Base-by-base conservation (phyloP, 2,329 filamentous ascomycete species). In the Talaromyces funiculosus region DNA sequence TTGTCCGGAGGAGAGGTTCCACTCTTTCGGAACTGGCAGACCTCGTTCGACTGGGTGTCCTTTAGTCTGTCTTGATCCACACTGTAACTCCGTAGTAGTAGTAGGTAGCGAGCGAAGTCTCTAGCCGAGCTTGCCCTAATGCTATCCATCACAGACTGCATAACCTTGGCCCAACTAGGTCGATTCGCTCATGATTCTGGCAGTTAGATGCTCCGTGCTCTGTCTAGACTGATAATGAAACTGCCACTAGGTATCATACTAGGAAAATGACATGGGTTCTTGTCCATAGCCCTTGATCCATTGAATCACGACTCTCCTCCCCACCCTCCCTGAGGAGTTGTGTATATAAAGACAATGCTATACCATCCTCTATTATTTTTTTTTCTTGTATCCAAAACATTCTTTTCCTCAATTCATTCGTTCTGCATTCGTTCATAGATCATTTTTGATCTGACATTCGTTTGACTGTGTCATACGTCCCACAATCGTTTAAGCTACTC, bases 401-500 rank as follows among this genome's bases (percentile, higher is more conserved):
- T 16, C 22, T 26, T 38, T 24, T 24, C 22, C 20, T 38, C 33
- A 4, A n/a, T 54, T n/a, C 51, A 37, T 54, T 40, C 35, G 18
- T 40, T 54, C 33, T 54, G 9, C 16, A 24, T 40, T 54, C 33
- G 20, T 40, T 54, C 35, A 16, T 54, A 54, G 51, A 54, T 54
- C 51, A 20, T 18, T 54, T n/a, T 38, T 35, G 51, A 54, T 54
- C 51, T 38, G 51, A 54, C 51, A 54, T 40, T 54, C 51, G 14
- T 54, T 54, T 54, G 16, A 54, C 51, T 24, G 47, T 18, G 16
- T 31, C 49, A 37, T 31, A 20, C 26, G 22, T 12, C 45, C n/a
- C 10, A 24, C 51, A 37, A 37, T 53, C 51, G 31, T 53, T 53
- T 18, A 33, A 53, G 18, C 51, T 35, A 38, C 5, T 16, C 33